Evolutionary conservation across 768 basidiomycete species (phyloP).

Genomic region (Mycena leptocephala): DNA sequence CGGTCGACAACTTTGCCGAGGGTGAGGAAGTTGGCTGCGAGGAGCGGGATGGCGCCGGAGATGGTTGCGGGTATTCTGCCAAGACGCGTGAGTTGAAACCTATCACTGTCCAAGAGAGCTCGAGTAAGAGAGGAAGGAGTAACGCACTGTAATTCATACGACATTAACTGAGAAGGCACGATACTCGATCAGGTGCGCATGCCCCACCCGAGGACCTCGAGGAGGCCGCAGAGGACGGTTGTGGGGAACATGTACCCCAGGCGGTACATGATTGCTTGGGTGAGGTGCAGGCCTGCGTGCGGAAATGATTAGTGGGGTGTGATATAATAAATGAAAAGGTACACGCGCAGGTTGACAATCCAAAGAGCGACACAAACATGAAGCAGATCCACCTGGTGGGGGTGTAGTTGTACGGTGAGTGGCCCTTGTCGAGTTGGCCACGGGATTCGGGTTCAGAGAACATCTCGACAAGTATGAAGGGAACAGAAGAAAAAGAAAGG

Average conservation of each 20-base stretch:
- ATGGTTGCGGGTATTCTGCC: background rate
- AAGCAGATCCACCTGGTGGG: no score
- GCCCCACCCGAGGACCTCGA: background rate
- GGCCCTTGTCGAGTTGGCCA: no score
- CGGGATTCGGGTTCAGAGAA: no score
- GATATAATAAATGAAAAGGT: no score
- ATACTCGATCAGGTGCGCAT: background rate
- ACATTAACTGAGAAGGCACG: background rate
- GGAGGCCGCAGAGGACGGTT: background rate
- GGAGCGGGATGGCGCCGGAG: background rate
- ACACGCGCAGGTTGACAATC: no score
- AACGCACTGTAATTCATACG: background rate
- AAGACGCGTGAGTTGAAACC: background rate
- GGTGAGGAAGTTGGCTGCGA: background rate
- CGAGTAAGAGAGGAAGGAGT: no score
- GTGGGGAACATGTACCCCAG: background rate
- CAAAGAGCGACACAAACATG: no score
- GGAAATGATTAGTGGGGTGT: background rate
- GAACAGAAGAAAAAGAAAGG: no score
- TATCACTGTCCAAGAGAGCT: no score
- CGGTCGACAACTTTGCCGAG: conserved; percentile 49
- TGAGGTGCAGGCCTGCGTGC: background rate
- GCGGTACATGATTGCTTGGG: background rate
- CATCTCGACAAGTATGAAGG: no score
- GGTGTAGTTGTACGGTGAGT: no score